Evolutionary conservation across 2,329 filamentous ascomycete species (phyloP), one percentile per base, ranked within the genome.

Genomic region (Endoconidiophora polonica): DNA sequence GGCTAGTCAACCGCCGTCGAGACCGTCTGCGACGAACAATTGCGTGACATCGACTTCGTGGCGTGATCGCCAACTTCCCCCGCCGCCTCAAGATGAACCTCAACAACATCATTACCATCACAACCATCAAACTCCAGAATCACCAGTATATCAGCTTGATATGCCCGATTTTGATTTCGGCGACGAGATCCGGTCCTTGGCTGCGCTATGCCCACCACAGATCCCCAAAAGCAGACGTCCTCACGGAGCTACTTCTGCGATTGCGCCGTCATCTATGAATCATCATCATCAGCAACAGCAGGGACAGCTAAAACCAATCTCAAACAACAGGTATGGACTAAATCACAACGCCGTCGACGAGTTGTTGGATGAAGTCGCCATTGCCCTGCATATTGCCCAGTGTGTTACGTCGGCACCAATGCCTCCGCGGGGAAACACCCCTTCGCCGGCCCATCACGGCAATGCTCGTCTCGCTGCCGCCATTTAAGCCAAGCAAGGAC

Each of bases 321-420:
- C 22, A 14, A 26, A 29, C 7, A 41, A 48, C 16, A 23, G 10
- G 4, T 14, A 41, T 26, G 22, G 18, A 2, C 1, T 40, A 4
- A 36, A 33, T 23, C 26, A 44, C n/a, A 33, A 38, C 5, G 37
- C 46, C 6, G 51, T 53, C 5, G 51, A 53, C n/a, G 47, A 49
- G 20, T 44, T 53, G 26, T 37, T 53, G 16, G 47, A 49, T 16
- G 51, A 53, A 23, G 51, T 53, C 23, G 47, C 51, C 12, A 46
- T 53, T 37, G 48, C 51, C 5, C 37, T 53, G 39, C 47, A 53
- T 12, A 49, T 46, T 38, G 51, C 47, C 2, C 47, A 49, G 43
- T 49, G 40, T 42, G 46, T 29, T 5, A 18, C 44, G 10, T 24
- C 43, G 7, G 26, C 40, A 26, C n/a, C 20, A 33, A 46, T 10